A percentile compares a stretch with the other conserved stretches of the same genome.
Evolutionary conservation across 1,284 basidiomycete genomes (phyloP).

Genomic region (Moesziomyces sp.): DNA sequence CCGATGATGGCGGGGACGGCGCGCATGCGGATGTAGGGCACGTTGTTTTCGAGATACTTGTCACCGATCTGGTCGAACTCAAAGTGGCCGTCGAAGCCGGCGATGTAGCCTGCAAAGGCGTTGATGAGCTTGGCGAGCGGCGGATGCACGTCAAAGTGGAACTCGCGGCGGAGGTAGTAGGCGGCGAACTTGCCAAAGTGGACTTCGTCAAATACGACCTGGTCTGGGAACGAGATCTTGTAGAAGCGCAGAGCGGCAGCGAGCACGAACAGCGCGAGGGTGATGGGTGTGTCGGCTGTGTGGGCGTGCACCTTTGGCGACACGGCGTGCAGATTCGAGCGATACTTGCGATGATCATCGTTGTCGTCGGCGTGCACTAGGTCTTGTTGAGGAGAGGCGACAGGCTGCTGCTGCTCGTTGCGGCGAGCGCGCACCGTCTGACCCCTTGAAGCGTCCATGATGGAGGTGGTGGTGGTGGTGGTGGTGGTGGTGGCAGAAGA

Average conservation of each 20-base stretch:
- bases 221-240: conserved; percentile 51
- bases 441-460: conserved; percentile 26
- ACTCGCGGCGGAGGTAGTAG: conserved; percentile 70
- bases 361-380: not conserved
- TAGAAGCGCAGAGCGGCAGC: conserved; percentile 54
- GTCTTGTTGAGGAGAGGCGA: not conserved
- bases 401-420: conserved; percentile 7
- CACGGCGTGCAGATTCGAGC: conserved; percentile 4
- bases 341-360: conserved; percentile 15
- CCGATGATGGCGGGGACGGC: conserved; percentile 90
- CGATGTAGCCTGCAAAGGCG: conserved; percentile 91
- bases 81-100: conserved; percentile 94
- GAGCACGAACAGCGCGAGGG: conserved; percentile 38
- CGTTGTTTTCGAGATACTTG: conserved; percentile 84
- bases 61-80: conserved; percentile 96
- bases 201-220: conserved; percentile 68
- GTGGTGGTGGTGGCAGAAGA: too few species aligned
- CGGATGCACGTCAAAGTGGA: conserved; percentile 99
- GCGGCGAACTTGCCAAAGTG: conserved; percentile 68
- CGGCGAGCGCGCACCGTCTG: conserved; percentile 35
- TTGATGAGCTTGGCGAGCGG: conserved; percentile 72
- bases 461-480: not conserved
- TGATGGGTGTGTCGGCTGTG: conserved; percentile 22
- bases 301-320: conserved; percentile 30
- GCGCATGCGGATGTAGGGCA: conserved; percentile 93